Evolutionary conservation across 495 filamentous ascomycete genomes (phyloP).

Genomic region (Ramalina peruviana): DNA sequence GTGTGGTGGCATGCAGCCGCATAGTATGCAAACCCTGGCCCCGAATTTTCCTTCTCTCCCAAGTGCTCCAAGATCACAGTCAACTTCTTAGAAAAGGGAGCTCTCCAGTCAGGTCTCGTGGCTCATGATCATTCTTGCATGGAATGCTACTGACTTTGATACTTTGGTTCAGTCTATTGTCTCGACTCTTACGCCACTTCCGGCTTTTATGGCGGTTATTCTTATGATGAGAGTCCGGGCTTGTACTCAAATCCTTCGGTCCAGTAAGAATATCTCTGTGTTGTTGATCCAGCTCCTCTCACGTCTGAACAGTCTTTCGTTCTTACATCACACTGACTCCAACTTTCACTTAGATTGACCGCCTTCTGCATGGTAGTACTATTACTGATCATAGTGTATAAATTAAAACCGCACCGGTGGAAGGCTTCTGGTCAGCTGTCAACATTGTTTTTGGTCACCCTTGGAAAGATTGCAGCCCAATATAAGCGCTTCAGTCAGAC

Average conservation of each 20-base stretch:
- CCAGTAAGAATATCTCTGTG: too few relatives aligned
- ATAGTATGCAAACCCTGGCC: too few relatives aligned
- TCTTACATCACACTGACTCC: too few relatives aligned
- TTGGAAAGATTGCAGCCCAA: neutral
- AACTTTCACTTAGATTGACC: neutral
- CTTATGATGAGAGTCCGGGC: too few relatives aligned
- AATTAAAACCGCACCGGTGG: neutral
- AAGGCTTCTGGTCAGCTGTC: neutral
- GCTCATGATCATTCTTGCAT: neutral
- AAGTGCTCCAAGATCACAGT: neutral
- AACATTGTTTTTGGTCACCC: neutral
- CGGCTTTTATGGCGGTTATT: neutral
- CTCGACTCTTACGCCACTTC: neutral
- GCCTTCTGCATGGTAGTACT: slow-evolving; percentile 1
- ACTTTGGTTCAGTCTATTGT: neutral
- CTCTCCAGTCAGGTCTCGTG: neutral
- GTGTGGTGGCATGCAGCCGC: neutral
- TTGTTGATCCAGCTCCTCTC: too few relatives aligned
- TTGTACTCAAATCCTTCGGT: too few relatives aligned
- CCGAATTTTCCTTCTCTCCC: neutral
- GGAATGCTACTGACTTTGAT: neutral
- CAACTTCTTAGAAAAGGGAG: neutral
- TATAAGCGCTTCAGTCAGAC: neutral
- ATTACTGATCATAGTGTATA: neutral
- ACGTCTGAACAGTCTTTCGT: too few relatives aligned